Evolutionary conservation across 1,284 basidiomycete species (phyloP).

Genomic region (Puccinia novopanici): DNA sequence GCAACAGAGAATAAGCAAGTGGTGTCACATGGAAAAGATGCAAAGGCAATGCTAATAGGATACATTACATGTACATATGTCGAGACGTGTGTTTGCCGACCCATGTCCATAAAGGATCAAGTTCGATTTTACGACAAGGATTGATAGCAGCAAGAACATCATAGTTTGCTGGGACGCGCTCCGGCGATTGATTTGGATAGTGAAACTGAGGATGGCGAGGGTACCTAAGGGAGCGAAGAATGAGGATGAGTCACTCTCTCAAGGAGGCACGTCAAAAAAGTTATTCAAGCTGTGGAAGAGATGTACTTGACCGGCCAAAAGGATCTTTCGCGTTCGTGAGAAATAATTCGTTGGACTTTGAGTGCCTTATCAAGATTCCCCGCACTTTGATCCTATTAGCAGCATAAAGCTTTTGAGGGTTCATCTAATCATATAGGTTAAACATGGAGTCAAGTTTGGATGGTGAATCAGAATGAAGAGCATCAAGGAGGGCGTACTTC

Average conservation of each 20-base stretch:
- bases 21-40: background rate
- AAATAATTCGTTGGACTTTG: slow-evolving; percentile 46
- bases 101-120: background rate
- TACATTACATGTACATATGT: background rate
- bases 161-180: slow-evolving; percentile 13
- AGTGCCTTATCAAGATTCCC: slow-evolving; percentile 48
- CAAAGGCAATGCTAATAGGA: background rate
- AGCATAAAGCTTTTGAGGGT: slow-evolving; percentile 50
- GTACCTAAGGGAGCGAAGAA: slow-evolving; percentile 17
- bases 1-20: background rate
- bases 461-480: background rate
- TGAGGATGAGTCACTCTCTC: slow-evolving; percentile 1
- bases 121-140: background rate
- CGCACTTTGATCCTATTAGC: slow-evolving; percentile 46
- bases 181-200: slow-evolving; percentile 11
- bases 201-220: slow-evolving; percentile 17
- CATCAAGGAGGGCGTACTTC: slow-evolving; percentile 11
- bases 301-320: slow-evolving; percentile 44
- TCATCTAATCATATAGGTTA: slow-evolving; percentile 10
- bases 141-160: background rate
- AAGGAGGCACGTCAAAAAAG: background rate
- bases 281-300: background rate
- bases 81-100: background rate
- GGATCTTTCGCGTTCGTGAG: slow-evolving; percentile 46
- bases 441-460: background rate